Percentiles rank a stretch among this genome's conserved stretches.
These are phyloP conservation scores for Hypoxylon sp. DNA, from an alignment of 2,329 filamentous ascomycete genomes.

Conservation along the genomic window DNA sequence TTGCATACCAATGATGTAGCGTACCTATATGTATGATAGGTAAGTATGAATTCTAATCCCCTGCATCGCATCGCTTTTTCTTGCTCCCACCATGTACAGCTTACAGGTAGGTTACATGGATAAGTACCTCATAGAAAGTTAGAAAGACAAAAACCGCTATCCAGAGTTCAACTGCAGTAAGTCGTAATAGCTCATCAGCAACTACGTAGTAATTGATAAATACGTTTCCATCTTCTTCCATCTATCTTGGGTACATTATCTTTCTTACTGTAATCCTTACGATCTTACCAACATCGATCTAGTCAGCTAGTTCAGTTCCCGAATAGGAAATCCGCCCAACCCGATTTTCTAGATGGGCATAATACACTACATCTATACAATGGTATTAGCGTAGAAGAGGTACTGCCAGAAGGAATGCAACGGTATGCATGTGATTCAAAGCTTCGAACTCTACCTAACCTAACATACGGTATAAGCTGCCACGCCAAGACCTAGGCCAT, in stretches of 20 bases:
- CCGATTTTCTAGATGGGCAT: slow-evolving; percentile 4
- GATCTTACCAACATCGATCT: background rate
- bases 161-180: background rate
- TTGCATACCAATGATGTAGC: background rate
- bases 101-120: background rate
- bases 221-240: background rate
- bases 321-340: slow-evolving; percentile 20
- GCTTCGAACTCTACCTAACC: background rate
- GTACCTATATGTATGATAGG: background rate
- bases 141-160: background rate
- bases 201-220: background rate
- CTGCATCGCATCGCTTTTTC: slow-evolving; percentile 1
- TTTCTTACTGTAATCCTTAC: background rate
- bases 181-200: background rate
- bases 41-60: background rate
- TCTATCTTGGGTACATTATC: too few relatives aligned
- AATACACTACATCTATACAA: background rate
- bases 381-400: too few relatives aligned
- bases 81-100: background rate
- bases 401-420: slow-evolving; percentile 20
- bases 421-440: slow-evolving; percentile 40
- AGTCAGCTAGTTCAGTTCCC: slow-evolving; percentile 1
- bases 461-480: slow-evolving; percentile 8
- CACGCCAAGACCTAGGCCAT: slow-evolving; percentile 38
- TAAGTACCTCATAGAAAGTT: background rate